Evolutionary conservation across 306 rosid genomes (phyloP).

Genomic region (Ochetophila trinervis): DNA sequence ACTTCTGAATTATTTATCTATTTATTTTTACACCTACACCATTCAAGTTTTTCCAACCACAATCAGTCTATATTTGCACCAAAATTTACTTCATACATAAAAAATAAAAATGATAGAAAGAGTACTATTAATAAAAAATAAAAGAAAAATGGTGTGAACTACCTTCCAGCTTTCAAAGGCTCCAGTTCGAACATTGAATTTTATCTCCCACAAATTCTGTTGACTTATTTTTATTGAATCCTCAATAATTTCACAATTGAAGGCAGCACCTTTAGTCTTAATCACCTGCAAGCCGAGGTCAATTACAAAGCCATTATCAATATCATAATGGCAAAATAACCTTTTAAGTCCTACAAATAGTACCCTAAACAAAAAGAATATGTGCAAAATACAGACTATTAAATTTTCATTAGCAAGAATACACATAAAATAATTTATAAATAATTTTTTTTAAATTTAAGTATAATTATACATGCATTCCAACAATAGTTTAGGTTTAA

Average conservation of each 20-base stretch:
- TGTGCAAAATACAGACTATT: no score
- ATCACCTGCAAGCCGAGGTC: constrained; percentile 51
- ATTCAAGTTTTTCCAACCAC: neutral
- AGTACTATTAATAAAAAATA: neutral
- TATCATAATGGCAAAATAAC: neutral
- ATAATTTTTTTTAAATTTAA: no score
- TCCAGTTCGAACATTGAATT: constrained; percentile 63
- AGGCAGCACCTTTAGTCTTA: constrained; percentile 34
- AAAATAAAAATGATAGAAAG: neutral
- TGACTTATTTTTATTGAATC: constrained; percentile 52
- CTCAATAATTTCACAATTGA: constrained; percentile 46
- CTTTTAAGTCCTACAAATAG: no score
- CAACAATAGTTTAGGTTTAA: no score
- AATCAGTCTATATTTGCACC: neutral
- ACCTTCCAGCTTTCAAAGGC: constrained; percentile 90
- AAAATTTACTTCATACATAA: neutral
- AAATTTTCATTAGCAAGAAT: no score
- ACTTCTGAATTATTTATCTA: no score
- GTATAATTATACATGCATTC: no score
- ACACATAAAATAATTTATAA: no score
- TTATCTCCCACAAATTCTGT: constrained; percentile 67
- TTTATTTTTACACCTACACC: no score
- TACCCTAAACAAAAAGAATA: no score
- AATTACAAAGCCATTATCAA: constrained; percentile 2
- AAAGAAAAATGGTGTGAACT: constrained; percentile 18